A percentile compares a stretch with the other conserved stretches of the same genome.
Evolutionary conservation across 179 eudicot genomes (phyloP).

Genomic region (Sideroxylon spinosum): DNA sequence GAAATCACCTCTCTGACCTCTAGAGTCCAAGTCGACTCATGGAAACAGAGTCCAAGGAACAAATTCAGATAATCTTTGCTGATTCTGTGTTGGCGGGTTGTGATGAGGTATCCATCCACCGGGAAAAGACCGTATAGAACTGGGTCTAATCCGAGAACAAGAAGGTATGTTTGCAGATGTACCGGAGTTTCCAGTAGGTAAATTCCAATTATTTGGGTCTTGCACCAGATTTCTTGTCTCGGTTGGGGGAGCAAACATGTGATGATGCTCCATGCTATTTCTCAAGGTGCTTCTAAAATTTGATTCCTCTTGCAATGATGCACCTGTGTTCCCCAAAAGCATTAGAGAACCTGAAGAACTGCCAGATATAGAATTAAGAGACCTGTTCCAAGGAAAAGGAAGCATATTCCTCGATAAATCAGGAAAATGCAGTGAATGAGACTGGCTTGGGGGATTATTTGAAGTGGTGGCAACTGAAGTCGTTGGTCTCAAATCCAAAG

Average conservation of each 20-base stretch:
- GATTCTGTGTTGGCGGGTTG: constrained; percentile 23
- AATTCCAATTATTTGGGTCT: constrained; percentile 36
- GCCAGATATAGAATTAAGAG: constrained; percentile 27
- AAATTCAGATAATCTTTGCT: constrained; percentile 21
- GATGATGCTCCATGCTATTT: constrained; percentile 27
- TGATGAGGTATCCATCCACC: constrained; percentile 32
- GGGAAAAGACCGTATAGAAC: constrained; percentile 19
- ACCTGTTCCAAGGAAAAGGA: constrained; percentile 31
- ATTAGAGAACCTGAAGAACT: constrained; percentile 26
- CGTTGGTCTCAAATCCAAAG: constrained; percentile 24
- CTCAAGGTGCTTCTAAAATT: constrained; percentile 24
- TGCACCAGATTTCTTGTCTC: constrained; percentile 31
- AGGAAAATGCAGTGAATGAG: constrained; percentile 19
- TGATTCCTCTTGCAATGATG: constrained; percentile 23
- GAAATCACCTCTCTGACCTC: constrained; percentile 34
- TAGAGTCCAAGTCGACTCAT: constrained; percentile 30
- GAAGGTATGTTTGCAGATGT: constrained; percentile 22
- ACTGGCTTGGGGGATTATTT: constrained; percentile 20
- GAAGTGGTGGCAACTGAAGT: constrained; percentile 21
- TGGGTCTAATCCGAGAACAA: constrained; percentile 20
- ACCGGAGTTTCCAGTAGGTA: constrained; percentile 26
- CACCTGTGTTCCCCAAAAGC: constrained; percentile 27
- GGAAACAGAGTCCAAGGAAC: constrained; percentile 37
- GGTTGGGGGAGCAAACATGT: constrained; percentile 21
- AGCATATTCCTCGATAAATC: constrained; percentile 23